These are phyloP conservation scores for Penicillium sp. DNA, from an alignment of 2,329 filamentous ascomycete species.

Conservation along the genomic window DNA sequence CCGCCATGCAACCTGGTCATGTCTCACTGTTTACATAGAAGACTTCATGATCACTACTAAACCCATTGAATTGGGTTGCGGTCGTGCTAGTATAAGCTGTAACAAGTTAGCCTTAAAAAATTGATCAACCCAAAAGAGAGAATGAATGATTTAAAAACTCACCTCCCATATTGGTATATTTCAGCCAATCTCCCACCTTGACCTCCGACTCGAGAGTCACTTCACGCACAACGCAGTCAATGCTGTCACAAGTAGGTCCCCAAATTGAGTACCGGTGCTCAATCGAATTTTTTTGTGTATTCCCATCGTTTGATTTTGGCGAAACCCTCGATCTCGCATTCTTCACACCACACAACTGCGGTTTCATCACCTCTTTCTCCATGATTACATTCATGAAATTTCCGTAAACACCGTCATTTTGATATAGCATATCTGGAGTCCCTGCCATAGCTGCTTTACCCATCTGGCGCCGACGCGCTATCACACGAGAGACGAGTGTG, in stretches of 20 bases:
- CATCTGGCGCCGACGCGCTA: conserved; percentile 20
- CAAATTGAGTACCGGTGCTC: conserved; percentile 26
- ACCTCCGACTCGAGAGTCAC: conserved; percentile 19
- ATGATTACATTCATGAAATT: conserved; percentile 22
- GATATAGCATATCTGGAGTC: conserved; percentile 29
- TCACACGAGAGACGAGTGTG: conserved; percentile 25
- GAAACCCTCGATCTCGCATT: neutral
- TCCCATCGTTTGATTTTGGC: conserved; percentile 7
- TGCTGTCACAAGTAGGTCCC: conserved; percentile 32
- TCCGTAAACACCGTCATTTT: conserved; percentile 32
- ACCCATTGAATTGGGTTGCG: too few species aligned
- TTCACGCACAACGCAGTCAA: conserved; percentile 24
- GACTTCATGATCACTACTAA: too few species aligned
- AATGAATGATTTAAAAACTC: conserved; percentile 1
- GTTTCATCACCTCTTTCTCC: conserved; percentile 17
- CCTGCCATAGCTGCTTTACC: neutral
- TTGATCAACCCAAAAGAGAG: too few species aligned
- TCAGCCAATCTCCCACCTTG: conserved; percentile 28
- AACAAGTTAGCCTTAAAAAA: too few species aligned
- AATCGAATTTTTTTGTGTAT: neutral
- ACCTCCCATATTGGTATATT: conserved; percentile 32
- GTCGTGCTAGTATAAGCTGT: too few species aligned
- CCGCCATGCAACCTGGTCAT: too few species aligned
- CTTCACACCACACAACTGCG: conserved; percentile 1
- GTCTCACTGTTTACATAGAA: too few species aligned